phyloP scores from a whole-genome alignment of 225 moss, liverwort and hornwort species.

The Ulota crispa region DNA sequence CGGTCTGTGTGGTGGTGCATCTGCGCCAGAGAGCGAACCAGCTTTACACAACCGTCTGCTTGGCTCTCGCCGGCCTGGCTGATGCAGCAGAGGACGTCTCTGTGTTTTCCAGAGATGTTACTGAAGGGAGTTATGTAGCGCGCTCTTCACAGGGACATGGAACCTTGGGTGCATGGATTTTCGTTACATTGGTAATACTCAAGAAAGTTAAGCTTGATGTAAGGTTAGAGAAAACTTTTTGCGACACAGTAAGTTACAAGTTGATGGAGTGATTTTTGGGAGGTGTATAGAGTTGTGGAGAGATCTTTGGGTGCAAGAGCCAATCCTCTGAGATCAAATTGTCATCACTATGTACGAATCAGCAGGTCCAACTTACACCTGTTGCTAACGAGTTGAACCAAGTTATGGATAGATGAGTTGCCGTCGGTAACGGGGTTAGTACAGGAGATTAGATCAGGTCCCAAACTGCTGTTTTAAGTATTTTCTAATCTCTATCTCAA shows the following conservation, averaged over 20 bases:
- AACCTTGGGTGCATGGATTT: constrained; percentile 53
- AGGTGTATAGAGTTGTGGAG: neutral
- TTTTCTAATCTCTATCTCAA: neutral
- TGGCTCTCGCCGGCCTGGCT: constrained; percentile 48
- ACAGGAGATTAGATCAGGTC: neutral
- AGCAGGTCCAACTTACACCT: neutral
- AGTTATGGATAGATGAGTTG: neutral
- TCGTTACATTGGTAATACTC: neutral
- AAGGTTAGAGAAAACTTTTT: neutral
- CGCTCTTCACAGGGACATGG: constrained; percentile 72
- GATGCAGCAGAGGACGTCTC: constrained; percentile 18
- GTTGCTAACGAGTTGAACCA: neutral
- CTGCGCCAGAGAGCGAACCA: constrained; percentile 83
- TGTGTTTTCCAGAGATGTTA: constrained; percentile 50
- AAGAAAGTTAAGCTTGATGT: neutral
- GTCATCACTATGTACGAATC: neutral
- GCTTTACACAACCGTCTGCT: constrained; percentile 57
- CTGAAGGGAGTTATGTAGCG: constrained; percentile 33
- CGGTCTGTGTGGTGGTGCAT: constrained; percentile 62
- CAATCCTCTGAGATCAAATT: neutral
- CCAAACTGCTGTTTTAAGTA: neutral
- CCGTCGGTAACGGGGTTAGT: neutral
- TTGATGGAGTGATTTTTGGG: neutral
- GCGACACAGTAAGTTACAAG: neutral
- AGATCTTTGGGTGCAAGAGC: neutral